These are phyloP conservation scores for Fraxinus nigra DNA, from an alignment of 305 asterid species.

Conservation along the genomic window DNA sequence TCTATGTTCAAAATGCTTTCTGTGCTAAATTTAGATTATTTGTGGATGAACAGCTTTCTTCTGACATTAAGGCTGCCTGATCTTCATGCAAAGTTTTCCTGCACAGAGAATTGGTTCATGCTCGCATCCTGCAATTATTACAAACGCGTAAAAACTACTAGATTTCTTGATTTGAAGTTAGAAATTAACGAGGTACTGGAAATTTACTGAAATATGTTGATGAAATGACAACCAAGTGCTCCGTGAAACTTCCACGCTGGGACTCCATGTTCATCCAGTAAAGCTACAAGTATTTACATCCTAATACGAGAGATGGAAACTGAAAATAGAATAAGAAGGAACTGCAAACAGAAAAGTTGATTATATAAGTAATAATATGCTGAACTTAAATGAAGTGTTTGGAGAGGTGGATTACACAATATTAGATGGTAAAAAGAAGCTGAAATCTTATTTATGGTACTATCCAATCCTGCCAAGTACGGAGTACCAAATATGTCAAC, in stretches of 20 bases:
- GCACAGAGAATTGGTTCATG: background rate
- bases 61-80: background rate
- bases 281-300: conserved; percentile 6
- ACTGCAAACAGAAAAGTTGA: conserved; percentile 15
- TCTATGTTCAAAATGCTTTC: background rate
- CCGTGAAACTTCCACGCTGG: conserved; percentile 2
- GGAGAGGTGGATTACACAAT: background rate
- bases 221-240: conserved; percentile 13
- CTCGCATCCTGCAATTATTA: background rate
- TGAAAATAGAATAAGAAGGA: conserved; percentile 19
- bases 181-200: background rate
- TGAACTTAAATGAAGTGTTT: background rate
- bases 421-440: background rate
- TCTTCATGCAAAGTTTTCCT: background rate
- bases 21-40: background rate
- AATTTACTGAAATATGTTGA: background rate
- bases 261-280: conserved; percentile 11
- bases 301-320: conserved; percentile 20
- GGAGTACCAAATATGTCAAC: background rate
- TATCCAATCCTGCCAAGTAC: background rate
- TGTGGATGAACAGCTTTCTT: background rate
- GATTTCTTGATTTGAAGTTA: background rate
- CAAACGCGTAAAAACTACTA: background rate
- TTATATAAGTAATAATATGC: background rate
- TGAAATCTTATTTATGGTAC: background rate